Evolutionary conservation across 305 asterid species (phyloP), one percentile per base, ranked within the genome.

Genomic region (Solanum hybrid): DNA sequence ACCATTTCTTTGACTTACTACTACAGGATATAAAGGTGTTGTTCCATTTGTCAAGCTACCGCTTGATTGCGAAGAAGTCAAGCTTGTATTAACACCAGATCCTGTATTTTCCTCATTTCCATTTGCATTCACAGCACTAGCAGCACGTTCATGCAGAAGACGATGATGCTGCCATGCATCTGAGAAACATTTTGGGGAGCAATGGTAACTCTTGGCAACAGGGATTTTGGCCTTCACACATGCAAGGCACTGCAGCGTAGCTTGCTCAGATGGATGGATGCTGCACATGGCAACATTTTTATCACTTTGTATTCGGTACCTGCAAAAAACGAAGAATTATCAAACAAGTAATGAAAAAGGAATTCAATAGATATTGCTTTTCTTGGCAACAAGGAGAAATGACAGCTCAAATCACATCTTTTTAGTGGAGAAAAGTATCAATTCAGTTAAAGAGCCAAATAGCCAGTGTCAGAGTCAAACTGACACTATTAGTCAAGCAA

Each of bases 101-200:
- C 96, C 91, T 80, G 97, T 92, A 91, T 97, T 99, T 91, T 97
- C 99, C 79, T 97, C 99, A 38, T 93, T 95, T 88, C 95, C 99
- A 88, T 94, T 96, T 92, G 95, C 98, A 85, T 92, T 95, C 78
- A 91, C 94, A 89, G 98, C 94, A 93, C 92, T 93, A 51, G 98
- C 95, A 72, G 99, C 98, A 90, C 98, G 99, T 90, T 97, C 99
- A 82, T 97, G 99, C 91, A 96, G 92, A 90, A 91, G 94, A 73
- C 99, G 98, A 90, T 97, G 99, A 90, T 97, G 98, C 87, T 90
- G 97, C 99, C 99, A 97, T 77, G 99, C 98, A 94, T 94, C 97
- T 0, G 97, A 91, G 90, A 95, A 97, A 91, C 99, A 97, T 91
- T 97, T 96, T 7, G 98, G 89, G 14, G 98, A 93, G 90, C 99